These are phyloP conservation scores for Bassia scoparia DNA, from an alignment of 148 eudicot genomes.

Conservation along the genomic window DNA sequence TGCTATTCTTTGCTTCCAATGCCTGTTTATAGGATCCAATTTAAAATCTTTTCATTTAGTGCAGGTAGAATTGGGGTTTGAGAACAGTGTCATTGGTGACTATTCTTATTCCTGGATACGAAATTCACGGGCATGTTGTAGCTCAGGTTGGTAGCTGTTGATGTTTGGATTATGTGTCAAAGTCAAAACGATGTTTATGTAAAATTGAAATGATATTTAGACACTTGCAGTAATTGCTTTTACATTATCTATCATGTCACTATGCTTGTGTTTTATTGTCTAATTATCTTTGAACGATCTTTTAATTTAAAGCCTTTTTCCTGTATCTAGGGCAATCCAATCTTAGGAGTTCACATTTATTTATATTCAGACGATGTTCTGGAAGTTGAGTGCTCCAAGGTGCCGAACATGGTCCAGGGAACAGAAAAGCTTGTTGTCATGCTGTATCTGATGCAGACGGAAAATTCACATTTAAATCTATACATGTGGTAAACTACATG, in stretches of 20 bases:
- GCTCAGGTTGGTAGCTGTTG: slow-evolving; percentile 64
- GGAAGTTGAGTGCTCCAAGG: slow-evolving; percentile 77
- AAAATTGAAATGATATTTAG: neutral
- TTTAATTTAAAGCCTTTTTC: slow-evolving; percentile 1
- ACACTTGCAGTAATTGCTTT: slow-evolving; percentile 9
- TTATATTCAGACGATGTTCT: slow-evolving; percentile 75
- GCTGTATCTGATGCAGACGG: slow-evolving; percentile 89
- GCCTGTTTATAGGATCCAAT: neutral
- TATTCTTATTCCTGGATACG: slow-evolving; percentile 87
- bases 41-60: slow-evolving; percentile 2
- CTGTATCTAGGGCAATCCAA: slow-evolving; percentile 75
- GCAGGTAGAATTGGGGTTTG: slow-evolving; percentile 95
- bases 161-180: neutral
- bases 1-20: neutral
- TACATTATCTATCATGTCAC: neutral
- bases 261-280: neutral
- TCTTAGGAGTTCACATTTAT: slow-evolving; percentile 90
- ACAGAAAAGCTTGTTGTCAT: slow-evolving; percentile 77
- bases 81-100: slow-evolving; percentile 62
- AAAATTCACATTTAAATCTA: slow-evolving; percentile 64
- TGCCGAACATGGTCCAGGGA: slow-evolving; percentile 62
- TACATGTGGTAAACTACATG: slow-evolving; percentile 68
- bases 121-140: slow-evolving; percentile 74
- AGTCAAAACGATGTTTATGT: slow-evolving; percentile 1
- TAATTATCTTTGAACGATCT: slow-evolving; percentile 1